phyloP scores from a whole-genome alignment of 2,329 filamentous ascomycete genomes.

The Cladophialophora exuberans region DNA sequence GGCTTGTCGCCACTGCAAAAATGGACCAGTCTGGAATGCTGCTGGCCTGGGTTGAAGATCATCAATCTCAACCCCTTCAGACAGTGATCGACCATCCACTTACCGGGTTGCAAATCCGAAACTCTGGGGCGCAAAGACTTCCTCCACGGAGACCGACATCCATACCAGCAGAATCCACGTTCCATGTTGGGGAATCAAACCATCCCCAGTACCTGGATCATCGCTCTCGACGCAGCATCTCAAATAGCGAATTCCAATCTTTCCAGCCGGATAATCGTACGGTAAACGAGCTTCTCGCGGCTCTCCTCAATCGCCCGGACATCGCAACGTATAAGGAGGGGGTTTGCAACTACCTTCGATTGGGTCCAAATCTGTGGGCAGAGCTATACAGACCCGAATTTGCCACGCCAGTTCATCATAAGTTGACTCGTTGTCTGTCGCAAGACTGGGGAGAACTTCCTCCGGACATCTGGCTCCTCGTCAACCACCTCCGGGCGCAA shows the following conservation, averaged over 20 bases:
- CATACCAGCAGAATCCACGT: too few species aligned
- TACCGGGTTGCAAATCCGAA: conserved; percentile 3
- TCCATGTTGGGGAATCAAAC: too few species aligned
- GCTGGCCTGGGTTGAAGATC: not conserved
- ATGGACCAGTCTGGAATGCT: conserved; percentile 3
- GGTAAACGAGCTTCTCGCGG: not conserved
- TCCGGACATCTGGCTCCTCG: conserved; percentile 11
- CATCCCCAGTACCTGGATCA: too few species aligned
- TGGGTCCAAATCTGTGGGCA: conserved; percentile 8
- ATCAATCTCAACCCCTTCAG: not conserved
- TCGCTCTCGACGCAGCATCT: not conserved
- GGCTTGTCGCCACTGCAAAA: not conserved
- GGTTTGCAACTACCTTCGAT: conserved; percentile 15
- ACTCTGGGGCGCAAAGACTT: not conserved
- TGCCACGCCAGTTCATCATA: conserved; percentile 5
- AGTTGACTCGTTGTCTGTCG: conserved; percentile 9
- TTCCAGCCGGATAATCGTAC: not conserved
- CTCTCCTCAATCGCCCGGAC: conserved; percentile 9
- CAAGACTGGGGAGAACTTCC: conserved; percentile 15
- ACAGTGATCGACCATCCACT: not conserved
- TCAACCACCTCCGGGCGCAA: conserved; percentile 9
- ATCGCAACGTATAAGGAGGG: conserved; percentile 1
- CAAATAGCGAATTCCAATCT: not conserved
- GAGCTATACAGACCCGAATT: conserved; percentile 12
- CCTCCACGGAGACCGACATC: too few species aligned